Evolutionary conservation across 768 basidiomycete species (phyloP), one percentile per base, ranked within the genome.

Genomic region (Boletus rubescentipes): DNA sequence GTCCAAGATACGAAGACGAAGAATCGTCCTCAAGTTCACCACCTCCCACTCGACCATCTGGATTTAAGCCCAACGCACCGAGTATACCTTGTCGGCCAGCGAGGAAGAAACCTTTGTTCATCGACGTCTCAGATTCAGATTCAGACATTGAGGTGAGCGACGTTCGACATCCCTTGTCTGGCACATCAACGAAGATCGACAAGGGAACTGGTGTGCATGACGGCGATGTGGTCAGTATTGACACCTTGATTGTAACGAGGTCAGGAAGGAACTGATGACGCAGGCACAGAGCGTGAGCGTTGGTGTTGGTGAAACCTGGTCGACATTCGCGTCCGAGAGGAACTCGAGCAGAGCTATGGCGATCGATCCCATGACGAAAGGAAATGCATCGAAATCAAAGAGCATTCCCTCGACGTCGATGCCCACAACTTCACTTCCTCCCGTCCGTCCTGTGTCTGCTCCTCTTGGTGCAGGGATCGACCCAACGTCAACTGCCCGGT

Each of bases 51-150:
- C 48, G 30, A 18, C 35, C 21, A 10, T 53, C 44, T 26, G 38
- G 38, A 14, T 21, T 41, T 9, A 52, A 51, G 20, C 9, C 15
- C 4, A 37, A 18, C 2, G 14, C 14, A 38, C 39, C 36, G 10
- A 46, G 20, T 18, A 31, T 48, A 35, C 52, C 51, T 18, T 34
- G 18, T 26, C 32, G 4, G 11, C 44, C 26, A 8, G 32, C 51
- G 16, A 55, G 30, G 29, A 67, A 59, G 38, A 60, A 54, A 15
- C 55, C 59, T 3, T 40, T 53, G 26, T 67, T 63, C 15, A 57
- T 67, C 26, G 50, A 65, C 16, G 59, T 69, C 18, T 67, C 65
- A 12, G 67, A 68, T 35, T 9, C 61, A 10, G 64, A 63, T 30
- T 57, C 61, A 23, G 66, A 59, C 6, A 40, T 66, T 2, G 61